A percentile compares a stretch with the other conserved stretches of the same genome.
Evolutionary conservation across 2,329 filamentous ascomycete species (phyloP).

Genomic region (Fusarium multiceps): DNA sequence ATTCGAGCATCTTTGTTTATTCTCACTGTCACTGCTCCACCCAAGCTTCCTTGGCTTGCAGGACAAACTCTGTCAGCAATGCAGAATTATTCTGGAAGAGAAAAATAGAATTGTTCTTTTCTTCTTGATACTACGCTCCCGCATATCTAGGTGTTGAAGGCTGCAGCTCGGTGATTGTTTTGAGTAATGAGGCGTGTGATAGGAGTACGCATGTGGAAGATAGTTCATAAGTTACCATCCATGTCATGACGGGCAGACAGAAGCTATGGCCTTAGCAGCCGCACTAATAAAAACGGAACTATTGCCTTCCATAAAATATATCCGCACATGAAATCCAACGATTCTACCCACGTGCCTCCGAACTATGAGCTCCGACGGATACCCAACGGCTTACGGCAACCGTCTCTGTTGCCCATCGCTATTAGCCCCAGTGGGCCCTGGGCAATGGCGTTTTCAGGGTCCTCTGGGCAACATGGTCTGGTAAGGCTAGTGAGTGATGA

Average conservation of each 20-base stretch:
- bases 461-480: slow-evolving; percentile 9
- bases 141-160: not conserved
- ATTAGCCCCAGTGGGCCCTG: not conserved
- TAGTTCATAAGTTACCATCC: slow-evolving; percentile 6
- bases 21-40: not conserved
- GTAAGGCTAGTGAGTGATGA: not conserved
- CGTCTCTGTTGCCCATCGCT: not conserved
- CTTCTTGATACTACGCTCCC: not conserved
- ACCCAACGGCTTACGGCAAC: slow-evolving; percentile 1
- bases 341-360: not conserved
- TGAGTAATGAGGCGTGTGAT: slow-evolving; percentile 25
- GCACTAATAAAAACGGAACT: not conserved
- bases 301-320: not conserved
- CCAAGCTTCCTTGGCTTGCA: not conserved
- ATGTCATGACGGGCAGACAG: slow-evolving; percentile 7
- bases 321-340: not conserved
- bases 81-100: slow-evolving; percentile 21
- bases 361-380: not conserved
- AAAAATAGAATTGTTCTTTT: slow-evolving; percentile 2
- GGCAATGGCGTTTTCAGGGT: slow-evolving; percentile 28
- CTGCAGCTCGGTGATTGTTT: slow-evolving; percentile 35
- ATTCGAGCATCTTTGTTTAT: not conserved
- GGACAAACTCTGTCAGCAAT: not conserved
- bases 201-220: not conserved
- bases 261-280: not conserved